These are phyloP conservation scores for Cunninghamia lanceolata DNA, from an alignment of 75 land plant species.

Conservation along the genomic window DNA sequence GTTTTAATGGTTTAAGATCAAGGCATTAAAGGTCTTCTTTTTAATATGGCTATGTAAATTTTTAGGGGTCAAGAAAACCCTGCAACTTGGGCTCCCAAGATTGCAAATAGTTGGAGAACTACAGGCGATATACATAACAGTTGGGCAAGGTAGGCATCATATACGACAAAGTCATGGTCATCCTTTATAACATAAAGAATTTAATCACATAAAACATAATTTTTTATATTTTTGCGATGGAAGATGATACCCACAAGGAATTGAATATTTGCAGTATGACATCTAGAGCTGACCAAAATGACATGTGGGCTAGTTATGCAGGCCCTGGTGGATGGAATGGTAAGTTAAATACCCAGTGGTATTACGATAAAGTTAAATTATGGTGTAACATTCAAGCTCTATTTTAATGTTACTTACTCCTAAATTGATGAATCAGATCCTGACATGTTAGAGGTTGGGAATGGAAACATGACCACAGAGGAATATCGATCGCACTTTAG, in stretches of 20 bases:
- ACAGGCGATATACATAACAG: constrained; percentile 74
- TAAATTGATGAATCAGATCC: constrained; percentile 57
- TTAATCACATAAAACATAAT: too few species aligned
- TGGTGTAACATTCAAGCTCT: neutral
- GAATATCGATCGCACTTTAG: constrained; percentile 88
- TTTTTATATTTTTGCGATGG: too few species aligned
- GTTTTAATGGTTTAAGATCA: neutral
- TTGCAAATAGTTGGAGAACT: constrained; percentile 88
- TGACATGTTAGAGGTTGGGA: constrained; percentile 94
- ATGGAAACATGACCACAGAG: constrained; percentile 79
- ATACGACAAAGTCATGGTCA: neutral
- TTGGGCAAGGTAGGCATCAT: constrained; percentile 61
- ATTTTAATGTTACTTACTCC: neutral
- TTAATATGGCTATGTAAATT: neutral
- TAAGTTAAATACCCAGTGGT: constrained; percentile 10
- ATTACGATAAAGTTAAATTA: neutral
- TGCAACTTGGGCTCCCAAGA: constrained; percentile 42
- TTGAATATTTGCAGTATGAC: constrained; percentile 39
- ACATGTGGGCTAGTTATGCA: constrained; percentile 69
- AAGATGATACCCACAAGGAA: neutral
- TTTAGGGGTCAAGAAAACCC: constrained; percentile 31
- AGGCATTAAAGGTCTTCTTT: neutral
- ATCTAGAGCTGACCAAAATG: constrained; percentile 56
- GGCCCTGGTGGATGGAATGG: constrained; percentile 90
- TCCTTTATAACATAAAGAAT: neutral